A percentile compares a stretch with the other conserved stretches of the same genome.
These are phyloP conservation scores for Suillus subalutaceus DNA, from an alignment of 768 basidiomycete species.

Conservation along the genomic window DNA sequence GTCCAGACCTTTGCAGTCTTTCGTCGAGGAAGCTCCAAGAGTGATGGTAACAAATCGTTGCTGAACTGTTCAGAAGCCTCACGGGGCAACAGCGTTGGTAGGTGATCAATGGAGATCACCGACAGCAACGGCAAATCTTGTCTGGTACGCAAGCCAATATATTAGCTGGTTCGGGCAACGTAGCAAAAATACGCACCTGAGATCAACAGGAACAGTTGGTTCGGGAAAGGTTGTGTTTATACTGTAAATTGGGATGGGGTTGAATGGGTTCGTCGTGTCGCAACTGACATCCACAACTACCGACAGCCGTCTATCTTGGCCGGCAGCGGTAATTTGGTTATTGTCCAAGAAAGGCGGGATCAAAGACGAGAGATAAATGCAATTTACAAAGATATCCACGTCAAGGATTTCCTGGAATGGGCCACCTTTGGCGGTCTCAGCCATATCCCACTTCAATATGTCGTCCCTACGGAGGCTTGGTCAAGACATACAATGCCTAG, in stretches of 20 bases:
- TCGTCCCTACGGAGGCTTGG: constrained; percentile 61
- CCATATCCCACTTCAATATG: constrained; percentile 97
- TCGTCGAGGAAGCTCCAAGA: constrained; percentile 75
- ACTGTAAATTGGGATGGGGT: constrained; percentile 93
- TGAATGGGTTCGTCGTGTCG: constrained; percentile 98
- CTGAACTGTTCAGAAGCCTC: constrained; percentile 99
- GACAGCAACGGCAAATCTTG: constrained; percentile 68
- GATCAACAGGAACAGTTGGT: constrained; percentile 86
- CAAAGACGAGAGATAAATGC: constrained; percentile 90
- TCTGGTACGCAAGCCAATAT: constrained; percentile 37
- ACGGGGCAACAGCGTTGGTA: constrained; percentile 92
- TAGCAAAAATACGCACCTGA: constrained; percentile 57
- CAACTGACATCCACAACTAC: constrained; percentile 98
- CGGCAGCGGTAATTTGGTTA: constrained; percentile 73
- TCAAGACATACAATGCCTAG: constrained; percentile 1
- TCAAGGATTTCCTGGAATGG: constrained; percentile 95
- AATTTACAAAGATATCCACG: constrained; percentile 98
- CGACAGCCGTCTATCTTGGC: constrained; percentile 64
- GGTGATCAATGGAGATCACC: constrained; percentile 95
- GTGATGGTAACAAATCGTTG: constrained; percentile 78
- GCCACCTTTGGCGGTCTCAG: constrained; percentile 94
- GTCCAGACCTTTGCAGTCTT: constrained; percentile 77
- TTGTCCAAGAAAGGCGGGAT: constrained; percentile 84
- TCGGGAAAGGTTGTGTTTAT: constrained; percentile 93
- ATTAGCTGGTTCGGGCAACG: neutral